Conservation (phyloP, 208 protist genomes). For the Polymyxa betae region DNA sequence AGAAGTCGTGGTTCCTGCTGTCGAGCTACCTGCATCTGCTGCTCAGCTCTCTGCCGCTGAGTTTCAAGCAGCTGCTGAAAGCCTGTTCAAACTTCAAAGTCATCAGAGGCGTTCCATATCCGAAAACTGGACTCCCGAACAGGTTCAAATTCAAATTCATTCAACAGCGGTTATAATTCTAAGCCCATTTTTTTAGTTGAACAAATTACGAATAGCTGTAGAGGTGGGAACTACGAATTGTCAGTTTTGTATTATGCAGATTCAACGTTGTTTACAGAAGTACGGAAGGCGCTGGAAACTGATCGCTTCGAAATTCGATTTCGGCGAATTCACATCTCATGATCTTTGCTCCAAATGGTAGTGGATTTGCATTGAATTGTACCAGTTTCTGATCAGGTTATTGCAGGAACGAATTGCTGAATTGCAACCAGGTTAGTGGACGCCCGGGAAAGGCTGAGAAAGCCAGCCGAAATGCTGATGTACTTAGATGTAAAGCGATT, state of each 20-base stretch:
- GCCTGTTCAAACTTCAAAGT: neutral
- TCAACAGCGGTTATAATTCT: neutral
- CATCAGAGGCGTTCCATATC: neutral
- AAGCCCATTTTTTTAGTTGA: neutral
- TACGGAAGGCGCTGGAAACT: neutral
- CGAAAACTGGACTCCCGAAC: neutral
- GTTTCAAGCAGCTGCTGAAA: neutral
- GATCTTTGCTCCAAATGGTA: neutral
- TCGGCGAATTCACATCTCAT: neutral
- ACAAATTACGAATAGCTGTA: neutral
- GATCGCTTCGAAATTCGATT: neutral
- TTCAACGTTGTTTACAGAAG: neutral
- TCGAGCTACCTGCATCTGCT: neutral
- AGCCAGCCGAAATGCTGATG: neutral
- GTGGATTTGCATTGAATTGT: neutral
- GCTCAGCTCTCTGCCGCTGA: too few species aligned
- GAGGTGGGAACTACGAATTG: neutral
- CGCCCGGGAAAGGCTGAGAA: neutral
- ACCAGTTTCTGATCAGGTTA: neutral
- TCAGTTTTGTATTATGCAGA: neutral
- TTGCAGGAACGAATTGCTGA: neutral
- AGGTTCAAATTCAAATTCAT: neutral
- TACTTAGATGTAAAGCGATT: neutral
- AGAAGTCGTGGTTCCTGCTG: neutral
- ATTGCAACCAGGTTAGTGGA: neutral